Base-by-base conservation (phyloP, 2,329 filamentous ascomycete species). In the Macrophomina tecta region DNA sequence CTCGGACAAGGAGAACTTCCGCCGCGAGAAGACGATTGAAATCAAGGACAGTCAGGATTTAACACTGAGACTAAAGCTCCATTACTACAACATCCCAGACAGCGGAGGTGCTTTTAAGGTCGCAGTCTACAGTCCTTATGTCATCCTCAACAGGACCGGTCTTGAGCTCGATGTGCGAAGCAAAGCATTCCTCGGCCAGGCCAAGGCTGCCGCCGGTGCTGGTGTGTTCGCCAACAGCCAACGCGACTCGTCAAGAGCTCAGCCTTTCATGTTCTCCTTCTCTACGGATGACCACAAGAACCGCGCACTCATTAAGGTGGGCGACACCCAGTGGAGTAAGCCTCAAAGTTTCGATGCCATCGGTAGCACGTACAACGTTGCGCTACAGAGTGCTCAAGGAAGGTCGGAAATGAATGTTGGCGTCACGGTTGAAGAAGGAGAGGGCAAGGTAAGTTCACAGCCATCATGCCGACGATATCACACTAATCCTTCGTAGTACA, bases 311-410 rank as follows among this genome's bases (percentile, higher is more conserved):
- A 82, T 99, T 68, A 96, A 92, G 80, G 88, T 97, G 48, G 93
- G 91, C 5, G 91, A 96, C 65, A 97, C 95, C 0, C 87, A 90
- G 68, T 99, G 95, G 96, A 98, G 95, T 81, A 97, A 95, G 76
- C 93, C 94, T 0, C 94, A 98, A 77, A 97, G 93, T 85, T 97
- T 99, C 73, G 96, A 99, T 75, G 95, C 95, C 23, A 95, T 99
- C 70, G 95, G 95, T 38, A 98, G 94, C 73, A 93, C 91, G 0
- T 90, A 93, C 16, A 94, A 97, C 72, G 91, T 97, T 42, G 87
- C 95, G 40, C 84, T 99, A 40, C 90, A 91, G 60, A 92, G 93
- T 0, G 81, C 86, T 1, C 86, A 85, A 49, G 89, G 87, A 51
- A 83, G 86, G 69, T 90, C 90, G 2, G 95, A 99, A 77, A 94